Percentiles rank a stretch among this genome's conserved stretches.
These are phyloP conservation scores for Platanthera guangdongensis DNA, from an alignment of 106 monocot genomes.

Conservation along the genomic window DNA sequence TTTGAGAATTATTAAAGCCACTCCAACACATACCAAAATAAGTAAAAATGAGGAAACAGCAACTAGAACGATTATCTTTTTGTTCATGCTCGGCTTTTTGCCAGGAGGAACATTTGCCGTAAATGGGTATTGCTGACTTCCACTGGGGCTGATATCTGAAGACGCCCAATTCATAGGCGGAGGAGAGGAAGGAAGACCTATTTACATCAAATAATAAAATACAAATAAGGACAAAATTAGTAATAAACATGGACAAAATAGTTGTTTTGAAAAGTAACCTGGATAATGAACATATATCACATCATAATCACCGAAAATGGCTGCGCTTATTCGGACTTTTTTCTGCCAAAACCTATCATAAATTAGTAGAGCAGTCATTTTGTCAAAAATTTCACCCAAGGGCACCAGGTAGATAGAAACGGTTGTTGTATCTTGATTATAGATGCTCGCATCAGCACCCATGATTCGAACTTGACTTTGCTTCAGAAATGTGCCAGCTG, in stretches of 20 bases:
- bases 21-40: slow-evolving; percentile 31
- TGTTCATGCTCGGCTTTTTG: slow-evolving; percentile 22
- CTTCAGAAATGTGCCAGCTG: slow-evolving; percentile 84
- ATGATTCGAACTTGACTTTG: slow-evolving; percentile 98
- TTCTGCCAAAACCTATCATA: slow-evolving; percentile 74
- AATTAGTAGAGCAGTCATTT: slow-evolving; percentile 60
- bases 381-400: slow-evolving; percentile 69
- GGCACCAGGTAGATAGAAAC: slow-evolving; percentile 37
- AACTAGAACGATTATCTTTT: slow-evolving; percentile 29
- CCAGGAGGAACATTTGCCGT: slow-evolving; percentile 28
- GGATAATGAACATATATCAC: slow-evolving; percentile 65
- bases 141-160: slow-evolving; percentile 6
- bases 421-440: slow-evolving; percentile 56
- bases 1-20: slow-evolving; percentile 33
- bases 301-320: slow-evolving; percentile 63
- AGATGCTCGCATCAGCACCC: slow-evolving; percentile 60
- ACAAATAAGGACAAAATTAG: background rate
- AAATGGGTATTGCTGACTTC: slow-evolving; percentile 28
- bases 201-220: slow-evolving; percentile 7
- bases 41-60: slow-evolving; percentile 31
- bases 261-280: slow-evolving; percentile 22
- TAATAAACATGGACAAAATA: background rate
- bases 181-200: slow-evolving; percentile 68
- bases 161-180: slow-evolving; percentile 17
- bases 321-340: slow-evolving; percentile 50